A percentile compares a stretch with the other conserved stretches of the same genome.
phyloP scores from a whole-genome alignment of 169 alveolate genomes.

The Plasmodium yoelii region DNA sequence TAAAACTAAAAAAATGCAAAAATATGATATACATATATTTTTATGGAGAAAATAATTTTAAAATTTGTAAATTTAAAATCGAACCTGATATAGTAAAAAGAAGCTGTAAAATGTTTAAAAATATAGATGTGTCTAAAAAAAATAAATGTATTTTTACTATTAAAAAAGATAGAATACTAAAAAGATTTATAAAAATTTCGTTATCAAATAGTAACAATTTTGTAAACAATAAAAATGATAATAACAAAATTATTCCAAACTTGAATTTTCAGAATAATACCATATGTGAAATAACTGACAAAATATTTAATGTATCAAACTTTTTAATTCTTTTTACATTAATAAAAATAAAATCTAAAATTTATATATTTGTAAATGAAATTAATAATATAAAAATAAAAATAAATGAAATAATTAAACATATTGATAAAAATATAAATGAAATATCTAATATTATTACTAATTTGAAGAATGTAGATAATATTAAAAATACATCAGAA shows the following conservation, averaged over 20 bases:
- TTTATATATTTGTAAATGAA: slow-evolving; percentile 18
- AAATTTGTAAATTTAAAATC: slow-evolving; percentile 13
- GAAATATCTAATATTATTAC: slow-evolving; percentile 16
- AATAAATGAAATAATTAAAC: slow-evolving; percentile 20
- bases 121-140: background rate
- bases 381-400: slow-evolving; percentile 24
- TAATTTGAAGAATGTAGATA: slow-evolving; percentile 1
- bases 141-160: background rate
- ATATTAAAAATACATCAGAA: slow-evolving; percentile 12
- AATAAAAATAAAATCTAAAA: slow-evolving; percentile 41
- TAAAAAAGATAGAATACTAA: slow-evolving; percentile 34
- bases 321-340: slow-evolving; percentile 43
- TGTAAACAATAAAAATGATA: no score
- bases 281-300: no score
- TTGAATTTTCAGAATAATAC: no score
- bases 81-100: slow-evolving; percentile 22
- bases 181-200: background rate
- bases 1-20: slow-evolving; percentile 22
- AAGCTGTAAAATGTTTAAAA: slow-evolving; percentile 36
- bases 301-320: slow-evolving; percentile 13
- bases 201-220: background rate
- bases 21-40: slow-evolving; percentile 12
- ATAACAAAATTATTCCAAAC: no score
- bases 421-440: slow-evolving; percentile 18
- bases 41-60: slow-evolving; percentile 18